phyloP scores from a whole-genome alignment of 345 rosid species.

The Eucalyptus marginata region DNA sequence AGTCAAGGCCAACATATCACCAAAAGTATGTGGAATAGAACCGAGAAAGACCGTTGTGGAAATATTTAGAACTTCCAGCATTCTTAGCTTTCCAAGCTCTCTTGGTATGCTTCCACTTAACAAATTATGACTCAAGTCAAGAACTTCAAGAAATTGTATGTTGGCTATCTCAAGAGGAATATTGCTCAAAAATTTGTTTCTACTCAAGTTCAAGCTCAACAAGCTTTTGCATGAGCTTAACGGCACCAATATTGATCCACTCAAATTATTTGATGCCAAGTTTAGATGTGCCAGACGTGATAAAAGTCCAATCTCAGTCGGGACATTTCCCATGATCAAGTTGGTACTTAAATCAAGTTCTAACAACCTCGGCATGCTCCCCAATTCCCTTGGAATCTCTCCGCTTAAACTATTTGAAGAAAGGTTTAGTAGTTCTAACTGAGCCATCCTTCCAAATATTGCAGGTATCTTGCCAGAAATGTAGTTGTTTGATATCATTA shows the following conservation, averaged over 20 bases:
- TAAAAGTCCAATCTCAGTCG: not conserved
- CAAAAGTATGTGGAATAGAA: not conserved
- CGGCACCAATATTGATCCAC: not conserved
- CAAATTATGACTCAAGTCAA: not conserved
- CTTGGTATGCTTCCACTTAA: not conserved
- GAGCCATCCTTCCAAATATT: not conserved
- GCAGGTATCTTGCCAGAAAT: not conserved
- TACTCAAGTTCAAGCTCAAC: not conserved
- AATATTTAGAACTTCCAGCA: not conserved
- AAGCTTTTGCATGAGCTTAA: not conserved
- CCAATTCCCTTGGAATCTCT: not conserved
- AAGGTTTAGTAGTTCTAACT: not conserved
- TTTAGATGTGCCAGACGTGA: not conserved
- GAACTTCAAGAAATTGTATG: not conserved
- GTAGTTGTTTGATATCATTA: not conserved
- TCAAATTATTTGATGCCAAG: not conserved
- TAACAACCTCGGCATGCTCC: fast-evolving
- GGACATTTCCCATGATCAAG: not conserved
- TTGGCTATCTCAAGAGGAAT: not conserved
- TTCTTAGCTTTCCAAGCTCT: not conserved
- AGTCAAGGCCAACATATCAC: not conserved
- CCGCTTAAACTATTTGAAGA: not conserved
- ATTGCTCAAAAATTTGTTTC: not conserved
- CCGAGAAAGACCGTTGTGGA: not conserved
- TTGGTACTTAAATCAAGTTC: not conserved